Conservation (phyloP, 805 yeast species). For the Candida arabinofermentans region DNA sequence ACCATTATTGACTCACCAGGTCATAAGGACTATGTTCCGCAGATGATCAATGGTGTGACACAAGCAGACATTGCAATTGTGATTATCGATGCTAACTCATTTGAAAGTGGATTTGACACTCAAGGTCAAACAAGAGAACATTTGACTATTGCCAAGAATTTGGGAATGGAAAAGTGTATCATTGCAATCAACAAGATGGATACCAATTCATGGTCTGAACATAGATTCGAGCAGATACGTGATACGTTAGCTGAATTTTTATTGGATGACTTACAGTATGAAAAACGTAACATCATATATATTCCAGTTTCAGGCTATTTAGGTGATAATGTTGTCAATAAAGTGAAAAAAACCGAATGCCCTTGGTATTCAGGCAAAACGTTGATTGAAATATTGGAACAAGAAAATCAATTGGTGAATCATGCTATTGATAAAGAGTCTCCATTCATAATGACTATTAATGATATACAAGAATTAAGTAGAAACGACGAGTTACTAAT, state of each 20-base stretch:
- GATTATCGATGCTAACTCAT: constrained; percentile 66
- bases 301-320: constrained; percentile 68
- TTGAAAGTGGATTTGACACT: constrained; percentile 62
- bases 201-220: constrained; percentile 51
- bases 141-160: constrained; percentile 58
- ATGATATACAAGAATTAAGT: constrained; percentile 52
- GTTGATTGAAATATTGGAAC: constrained; percentile 38
- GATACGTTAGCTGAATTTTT: constrained; percentile 48
- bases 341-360: constrained; percentile 23
- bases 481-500: constrained; percentile 48
- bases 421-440: constrained; percentile 22
- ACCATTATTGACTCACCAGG: constrained; percentile 86
- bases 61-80: constrained; percentile 75
- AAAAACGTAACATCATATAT: constrained; percentile 36
- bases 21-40: constrained; percentile 78
- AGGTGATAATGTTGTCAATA: constrained; percentile 61
- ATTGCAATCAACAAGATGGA: constrained; percentile 74
- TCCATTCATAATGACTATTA: constrained; percentile 55
- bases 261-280: constrained; percentile 49
- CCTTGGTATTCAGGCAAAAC: constrained; percentile 43
- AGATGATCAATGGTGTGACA: constrained; percentile 78
- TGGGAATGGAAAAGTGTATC: constrained; percentile 60
- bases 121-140: constrained; percentile 82
- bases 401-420: constrained; percentile 22
- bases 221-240: constrained; percentile 48